Percentiles rank a stretch among this genome's conserved stretches.
Conservation (phyloP, 306 rosid species). For the Oxytropis ochrocephala region DNA sequence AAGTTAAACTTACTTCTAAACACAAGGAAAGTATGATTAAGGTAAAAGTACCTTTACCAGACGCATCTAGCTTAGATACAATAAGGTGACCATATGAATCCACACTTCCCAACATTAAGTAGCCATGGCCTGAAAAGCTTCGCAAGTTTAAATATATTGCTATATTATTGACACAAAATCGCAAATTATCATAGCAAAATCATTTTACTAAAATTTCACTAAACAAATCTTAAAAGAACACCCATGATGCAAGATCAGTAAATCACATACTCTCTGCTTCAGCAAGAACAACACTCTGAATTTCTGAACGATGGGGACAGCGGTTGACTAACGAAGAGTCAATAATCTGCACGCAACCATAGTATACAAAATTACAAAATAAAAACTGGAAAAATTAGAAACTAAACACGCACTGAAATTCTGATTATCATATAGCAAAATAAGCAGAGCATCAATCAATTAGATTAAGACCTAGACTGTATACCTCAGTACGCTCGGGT, state of each 20-base stretch:
- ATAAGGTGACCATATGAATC: conserved; percentile 85
- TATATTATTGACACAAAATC: too few species aligned
- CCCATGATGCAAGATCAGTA: conserved; percentile 9
- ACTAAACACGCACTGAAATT: neutral
- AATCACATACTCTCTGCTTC: conserved; percentile 69
- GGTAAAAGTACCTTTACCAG: conserved; percentile 49
- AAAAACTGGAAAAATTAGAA: neutral
- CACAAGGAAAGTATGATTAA: neutral
- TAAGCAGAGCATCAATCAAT: neutral
- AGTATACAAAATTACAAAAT: conserved; percentile 5
- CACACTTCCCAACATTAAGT: conserved; percentile 74
- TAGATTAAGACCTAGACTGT: conserved; percentile 6
- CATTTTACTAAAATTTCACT: neutral
- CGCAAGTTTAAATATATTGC: conserved; percentile 2
- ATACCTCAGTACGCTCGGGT: conserved; percentile 60
- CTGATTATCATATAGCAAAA: neutral
- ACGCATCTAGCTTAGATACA: conserved; percentile 68
- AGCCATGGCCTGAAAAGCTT: conserved; percentile 47
- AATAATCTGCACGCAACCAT: conserved; percentile 38
- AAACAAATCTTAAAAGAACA: neutral
- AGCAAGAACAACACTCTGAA: conserved; percentile 71
- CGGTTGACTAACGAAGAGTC: conserved; percentile 47
- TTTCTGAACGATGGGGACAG: conserved; percentile 95
- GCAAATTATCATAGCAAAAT: neutral
- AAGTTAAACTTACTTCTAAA: conserved; percentile 1